Conservation (phyloP, 257 asterid species). For the Penstemon davidsonii region DNA sequence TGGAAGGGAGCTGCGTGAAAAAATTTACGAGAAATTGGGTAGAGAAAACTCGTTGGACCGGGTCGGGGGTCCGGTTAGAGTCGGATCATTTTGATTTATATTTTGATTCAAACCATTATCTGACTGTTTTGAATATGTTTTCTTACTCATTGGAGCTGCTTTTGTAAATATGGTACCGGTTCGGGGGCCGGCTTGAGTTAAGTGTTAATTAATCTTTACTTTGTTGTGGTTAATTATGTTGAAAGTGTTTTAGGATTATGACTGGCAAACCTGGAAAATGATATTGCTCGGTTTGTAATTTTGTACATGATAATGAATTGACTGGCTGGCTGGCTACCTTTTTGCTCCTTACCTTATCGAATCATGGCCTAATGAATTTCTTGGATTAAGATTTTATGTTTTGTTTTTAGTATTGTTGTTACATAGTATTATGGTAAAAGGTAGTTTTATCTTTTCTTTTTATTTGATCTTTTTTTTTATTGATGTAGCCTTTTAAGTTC, state of each 20-base stretch:
- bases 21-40: constrained; percentile 46
- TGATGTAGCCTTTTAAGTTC: no score
- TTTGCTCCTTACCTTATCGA: neutral
- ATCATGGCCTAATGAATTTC: no score
- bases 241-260: constrained; percentile 1
- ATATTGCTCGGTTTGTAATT: constrained; percentile 30
- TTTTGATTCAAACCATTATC: constrained; percentile 15
- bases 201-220: constrained; percentile 20
- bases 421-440: no score
- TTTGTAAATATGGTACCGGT: constrained; percentile 29
- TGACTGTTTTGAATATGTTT: neutral
- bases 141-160: constrained; percentile 5
- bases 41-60: constrained; percentile 47
- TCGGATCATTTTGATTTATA: constrained; percentile 30
- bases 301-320: constrained; percentile 22
- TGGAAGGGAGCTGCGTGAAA: constrained; percentile 45
- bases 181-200: constrained; percentile 33
- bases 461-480: no score
- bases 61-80: constrained; percentile 17
- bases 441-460: no score
- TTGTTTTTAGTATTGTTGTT: no score
- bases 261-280: neutral
- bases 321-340: constrained; percentile 20
- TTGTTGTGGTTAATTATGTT: constrained; percentile 26
- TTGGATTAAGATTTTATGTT: no score